phyloP scores from a whole-genome alignment of 306 rosid genomes.

The Begonia peltatifolia region DNA sequence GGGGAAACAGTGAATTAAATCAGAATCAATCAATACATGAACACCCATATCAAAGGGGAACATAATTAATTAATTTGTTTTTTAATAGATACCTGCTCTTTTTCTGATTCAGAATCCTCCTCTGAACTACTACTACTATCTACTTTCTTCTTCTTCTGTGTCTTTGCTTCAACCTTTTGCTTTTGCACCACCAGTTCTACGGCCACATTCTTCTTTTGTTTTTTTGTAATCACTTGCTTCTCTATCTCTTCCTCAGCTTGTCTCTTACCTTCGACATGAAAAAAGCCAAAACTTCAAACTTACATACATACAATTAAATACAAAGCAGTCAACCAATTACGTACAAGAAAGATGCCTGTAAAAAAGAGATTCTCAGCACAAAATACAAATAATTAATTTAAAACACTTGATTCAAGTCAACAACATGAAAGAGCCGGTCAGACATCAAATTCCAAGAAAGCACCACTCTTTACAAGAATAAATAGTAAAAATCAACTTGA shows the following conservation, averaged over 20 bases:
- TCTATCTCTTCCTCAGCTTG: slow-evolving; percentile 35
- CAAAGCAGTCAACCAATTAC: neutral
- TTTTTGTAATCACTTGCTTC: slow-evolving; percentile 47
- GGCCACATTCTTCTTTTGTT: slow-evolving; percentile 41
- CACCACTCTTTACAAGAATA: too few species aligned
- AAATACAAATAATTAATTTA: neutral
- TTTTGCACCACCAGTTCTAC: slow-evolving; percentile 33
- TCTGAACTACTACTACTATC: slow-evolving; percentile 47
- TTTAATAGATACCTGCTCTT: slow-evolving; percentile 31
- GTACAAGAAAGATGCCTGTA: too few species aligned
- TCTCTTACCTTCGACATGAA: slow-evolving; percentile 40
- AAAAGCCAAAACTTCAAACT: neutral
- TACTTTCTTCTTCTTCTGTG: slow-evolving; percentile 29
- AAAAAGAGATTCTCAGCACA: neutral
- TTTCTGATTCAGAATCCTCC: slow-evolving; percentile 35
- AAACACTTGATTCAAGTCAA: neutral
- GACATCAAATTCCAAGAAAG: neutral
- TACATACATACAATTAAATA: neutral
- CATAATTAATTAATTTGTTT: too few species aligned
- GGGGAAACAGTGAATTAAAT: too few species aligned
- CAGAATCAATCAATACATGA: too few species aligned
- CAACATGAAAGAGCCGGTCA: neutral
- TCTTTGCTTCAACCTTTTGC: slow-evolving; percentile 32
- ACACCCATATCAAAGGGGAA: too few species aligned
- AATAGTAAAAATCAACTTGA: too few species aligned